These are phyloP conservation scores for Trametes versicolor DNA, from an alignment of 1,284 basidiomycete species.

Conservation along the genomic window DNA sequence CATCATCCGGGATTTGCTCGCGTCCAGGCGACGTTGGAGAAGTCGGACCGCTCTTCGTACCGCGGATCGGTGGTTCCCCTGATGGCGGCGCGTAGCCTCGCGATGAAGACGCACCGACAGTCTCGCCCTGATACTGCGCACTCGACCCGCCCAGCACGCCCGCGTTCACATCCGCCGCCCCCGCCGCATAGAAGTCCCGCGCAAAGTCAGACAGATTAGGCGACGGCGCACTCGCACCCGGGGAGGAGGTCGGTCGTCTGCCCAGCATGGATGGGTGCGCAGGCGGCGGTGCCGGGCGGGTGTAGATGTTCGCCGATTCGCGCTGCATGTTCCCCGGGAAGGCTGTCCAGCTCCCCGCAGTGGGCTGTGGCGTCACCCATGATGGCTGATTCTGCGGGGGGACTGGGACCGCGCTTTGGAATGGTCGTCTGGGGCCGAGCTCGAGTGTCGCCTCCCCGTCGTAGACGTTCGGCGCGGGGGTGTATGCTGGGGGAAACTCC, in stretches of 20 bases:
- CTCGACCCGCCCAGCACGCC: constrained; percentile 35
- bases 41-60: constrained; percentile 18
- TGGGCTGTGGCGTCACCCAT: constrained; percentile 16
- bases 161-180: constrained; percentile 38
- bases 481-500: constrained; percentile 74
- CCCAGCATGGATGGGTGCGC: constrained; percentile 30
- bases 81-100: constrained; percentile 35
- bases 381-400: constrained; percentile 33
- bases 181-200: constrained; percentile 63
- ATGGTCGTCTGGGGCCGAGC: constrained; percentile 68
- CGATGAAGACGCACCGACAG: constrained; percentile 36
- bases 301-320: constrained; percentile 15
- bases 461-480: constrained; percentile 58
- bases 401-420: constrained; percentile 54
- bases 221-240: neutral
- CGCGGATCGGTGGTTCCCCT: constrained; percentile 35
- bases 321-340: constrained; percentile 32
- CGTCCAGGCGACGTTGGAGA: constrained; percentile 18
- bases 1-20: constrained; percentile 51
- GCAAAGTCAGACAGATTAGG: constrained; percentile 58
- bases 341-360: constrained; percentile 27
- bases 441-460: constrained; percentile 70
- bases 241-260: constrained; percentile 23
- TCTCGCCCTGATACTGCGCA: constrained; percentile 35
- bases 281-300: constrained; percentile 32